A percentile compares a stretch with the other conserved stretches of the same genome.
Evolutionary conservation across 345 rosid species (phyloP).

Genomic region (Raphanus sativus): DNA sequence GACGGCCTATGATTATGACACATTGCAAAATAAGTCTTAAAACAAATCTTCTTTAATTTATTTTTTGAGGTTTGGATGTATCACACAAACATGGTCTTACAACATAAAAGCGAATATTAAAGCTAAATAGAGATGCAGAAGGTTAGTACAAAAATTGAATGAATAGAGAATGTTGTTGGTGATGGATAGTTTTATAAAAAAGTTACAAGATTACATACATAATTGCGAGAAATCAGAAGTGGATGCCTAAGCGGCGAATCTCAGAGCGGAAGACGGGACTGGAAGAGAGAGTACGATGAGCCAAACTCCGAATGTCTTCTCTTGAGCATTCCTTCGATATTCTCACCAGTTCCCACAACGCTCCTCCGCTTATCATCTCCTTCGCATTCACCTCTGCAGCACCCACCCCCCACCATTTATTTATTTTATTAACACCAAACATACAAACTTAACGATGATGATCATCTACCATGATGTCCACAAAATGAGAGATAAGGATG

Average conservation of each 20-base stretch:
- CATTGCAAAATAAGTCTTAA: conserved; percentile 18
- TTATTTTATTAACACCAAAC: not conserved
- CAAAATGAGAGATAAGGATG: not conserved
- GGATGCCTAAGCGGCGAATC: conserved; percentile 66
- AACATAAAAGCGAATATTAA: not conserved
- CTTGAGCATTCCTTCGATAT: conserved; percentile 90
- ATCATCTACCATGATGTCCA: not conserved
- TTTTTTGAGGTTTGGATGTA: conserved; percentile 3
- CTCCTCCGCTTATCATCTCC: conserved; percentile 93
- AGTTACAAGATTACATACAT: not conserved
- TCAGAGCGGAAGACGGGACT: conserved; percentile 66
- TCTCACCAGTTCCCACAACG: conserved; percentile 92
- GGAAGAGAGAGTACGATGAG: conserved; percentile 69
- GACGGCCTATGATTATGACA: conserved; percentile 23
- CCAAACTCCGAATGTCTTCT: conserved; percentile 88
- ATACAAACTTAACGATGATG: not conserved
- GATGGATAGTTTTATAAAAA: not conserved
- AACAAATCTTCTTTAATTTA: not conserved
- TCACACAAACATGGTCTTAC: not conserved
- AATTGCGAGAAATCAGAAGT: conserved; percentile 40
- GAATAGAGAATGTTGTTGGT: not conserved
- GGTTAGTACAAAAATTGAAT: not conserved
- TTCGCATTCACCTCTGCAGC: conserved; percentile 77
- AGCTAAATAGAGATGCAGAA: not conserved
- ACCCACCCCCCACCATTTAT: not conserved